These are phyloP conservation scores for Pichia terricola DNA, from an alignment of 1,139 yeast species.

Conservation along the genomic window DNA sequence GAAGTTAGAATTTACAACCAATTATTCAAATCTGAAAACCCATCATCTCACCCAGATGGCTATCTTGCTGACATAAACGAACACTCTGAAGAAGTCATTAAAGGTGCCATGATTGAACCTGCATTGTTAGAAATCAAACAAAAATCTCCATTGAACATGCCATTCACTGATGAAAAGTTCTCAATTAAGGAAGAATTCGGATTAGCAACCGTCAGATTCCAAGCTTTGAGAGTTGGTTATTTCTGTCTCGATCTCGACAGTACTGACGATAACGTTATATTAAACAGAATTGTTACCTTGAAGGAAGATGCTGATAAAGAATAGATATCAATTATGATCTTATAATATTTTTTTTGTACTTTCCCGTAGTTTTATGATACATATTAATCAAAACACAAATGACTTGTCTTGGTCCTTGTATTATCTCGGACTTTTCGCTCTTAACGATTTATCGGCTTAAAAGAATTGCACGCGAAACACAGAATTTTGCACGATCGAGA, in stretches of 20 bases:
- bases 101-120: slow-evolving; percentile 66
- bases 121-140: slow-evolving; percentile 60
- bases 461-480: too few species aligned
- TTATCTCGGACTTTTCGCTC: too few species aligned
- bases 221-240: slow-evolving; percentile 94
- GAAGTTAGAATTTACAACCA: slow-evolving; percentile 87
- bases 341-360: too few species aligned
- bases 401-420: too few species aligned
- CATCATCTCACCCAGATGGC: slow-evolving; percentile 80
- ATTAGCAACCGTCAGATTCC: slow-evolving; percentile 88
- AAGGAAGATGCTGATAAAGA: slow-evolving; percentile 59
- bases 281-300: slow-evolving; percentile 84
- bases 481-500: too few species aligned
- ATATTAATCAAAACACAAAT: too few species aligned
- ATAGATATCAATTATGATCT: slow-evolving; percentile 1
- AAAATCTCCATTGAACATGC: slow-evolving; percentile 71
- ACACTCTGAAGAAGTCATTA: slow-evolving; percentile 61
- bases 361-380: too few species aligned
- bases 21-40: slow-evolving; percentile 86
- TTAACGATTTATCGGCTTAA: too few species aligned
- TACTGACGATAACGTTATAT: slow-evolving; percentile 45
- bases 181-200: slow-evolving; percentile 57
- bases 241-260: slow-evolving; percentile 86
- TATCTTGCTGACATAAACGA: slow-evolving; percentile 75
- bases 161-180: slow-evolving; percentile 52